Evolutionary conservation across 371 early-diverging fungal genomes (phyloP), one percentile per base, ranked within the genome.

Genomic region (Saksenaea oblongispora): DNA sequence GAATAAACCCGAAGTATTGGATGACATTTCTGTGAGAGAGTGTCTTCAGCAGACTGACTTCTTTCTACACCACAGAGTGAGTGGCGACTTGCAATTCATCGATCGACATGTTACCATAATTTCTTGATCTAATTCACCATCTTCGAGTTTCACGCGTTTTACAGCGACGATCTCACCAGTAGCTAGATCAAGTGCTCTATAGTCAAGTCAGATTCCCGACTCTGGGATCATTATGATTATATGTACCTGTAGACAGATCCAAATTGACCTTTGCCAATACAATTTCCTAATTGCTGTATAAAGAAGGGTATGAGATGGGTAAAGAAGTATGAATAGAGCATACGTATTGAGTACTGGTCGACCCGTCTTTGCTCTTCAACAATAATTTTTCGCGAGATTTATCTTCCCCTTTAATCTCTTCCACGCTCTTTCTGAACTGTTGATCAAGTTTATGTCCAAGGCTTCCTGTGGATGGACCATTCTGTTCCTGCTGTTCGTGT

Each of bases 151-250:
- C 31, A 96, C 87, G 64, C 92, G 86, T 78, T 96, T 96, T 34
- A 96, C 85, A 0, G 97, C 97, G 8, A 94, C 88, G 71, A 91
- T 86, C 69, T 94, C 89, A 11, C 96, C 98, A 1, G 91, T 93
- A 3, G 86, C 85, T 5, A 93, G 66, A 72, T 96, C 92, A 11
- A 97, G 79, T 2, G 91, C 94, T 34, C 93, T 83, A 58, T 1
- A 14, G 18, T 56, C 18, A 15, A 3, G 14, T 54, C n/a, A 10
- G 34, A 5, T 28, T 34, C 11, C n/a, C 2, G 2, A 24, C 28
- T 14, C 15, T n/a, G 14, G 24, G 2, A 8, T 27, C 24, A 14
- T 3, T 51, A 17, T 0, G 28, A 0, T 7, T 24, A 3, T 34
- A 31, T 62, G 62, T 75, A 78, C 79, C 69, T 84, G 70, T 93